Base-by-base conservation (phyloP, 2,329 filamentous ascomycete species). In the Neonectria hederae region DNA sequence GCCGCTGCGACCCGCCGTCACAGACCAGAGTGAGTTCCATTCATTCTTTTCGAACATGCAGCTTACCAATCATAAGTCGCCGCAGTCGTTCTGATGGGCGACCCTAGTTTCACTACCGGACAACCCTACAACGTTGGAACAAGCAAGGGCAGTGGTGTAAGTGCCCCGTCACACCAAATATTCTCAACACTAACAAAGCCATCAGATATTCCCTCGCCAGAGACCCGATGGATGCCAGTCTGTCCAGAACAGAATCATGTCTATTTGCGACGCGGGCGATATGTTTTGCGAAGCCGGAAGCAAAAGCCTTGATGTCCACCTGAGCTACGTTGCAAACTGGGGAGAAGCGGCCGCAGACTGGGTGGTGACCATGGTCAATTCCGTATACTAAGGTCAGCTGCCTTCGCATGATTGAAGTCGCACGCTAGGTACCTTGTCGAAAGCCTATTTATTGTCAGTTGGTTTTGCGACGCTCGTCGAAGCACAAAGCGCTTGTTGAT, bases 51-150 rank as follows among this genome's bases (percentile, higher is more conserved):
- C 2, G 0, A 1, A 5, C 3, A 21, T 7, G 1, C 7, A 3
- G 1, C 1, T 21, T 55, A 2, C 58, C 62, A 19, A 57, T 7
- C 14, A 17, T 2, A 0, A 73, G 71, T 72, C 45, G 64, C 56
- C 5, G 71, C 71, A 3, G 46, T 70, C 6, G 54, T 72, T 30
- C n/a, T 72, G 4, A 72, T 72, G 67, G 70, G 70, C 2, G 70
- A 72, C n/a, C 70, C 70, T 1, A 72, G 70, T 24, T 69, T 59
- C n/a, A 70, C 67, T 0, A 51, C 56, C 28, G 60, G 62, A 1
- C 70, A 72, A 6, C 22, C 59, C 2, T 72, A 65, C 30, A 70
- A 72, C 5, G 9, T 65, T 7, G 67, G 70, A 24, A 70, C 54
- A 13, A 70, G 70, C 22, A 45, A 65, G 4, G 59, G 63, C 21